phyloP scores from a whole-genome alignment of 2,329 filamentous ascomycete genomes.

The Penicillium sp. region DNA sequence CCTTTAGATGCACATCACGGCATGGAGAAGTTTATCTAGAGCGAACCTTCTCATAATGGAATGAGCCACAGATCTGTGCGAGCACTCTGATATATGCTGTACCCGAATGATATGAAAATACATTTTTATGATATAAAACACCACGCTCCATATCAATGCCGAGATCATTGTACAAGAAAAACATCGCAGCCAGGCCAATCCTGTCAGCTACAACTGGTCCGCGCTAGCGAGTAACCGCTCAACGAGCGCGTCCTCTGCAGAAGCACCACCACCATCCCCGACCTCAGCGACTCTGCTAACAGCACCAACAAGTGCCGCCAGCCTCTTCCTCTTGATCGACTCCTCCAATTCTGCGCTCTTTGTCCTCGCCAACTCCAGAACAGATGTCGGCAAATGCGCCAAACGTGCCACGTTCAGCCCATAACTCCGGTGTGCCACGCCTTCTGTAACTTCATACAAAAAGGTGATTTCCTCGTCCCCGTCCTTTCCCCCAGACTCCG shows the following conservation, averaged over 20 bases:
- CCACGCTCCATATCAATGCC: neutral
- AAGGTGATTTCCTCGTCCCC: slow-evolving; percentile 82
- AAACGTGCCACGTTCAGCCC: slow-evolving; percentile 89
- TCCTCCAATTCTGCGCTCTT: slow-evolving; percentile 82
- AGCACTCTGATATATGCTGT: too few species aligned
- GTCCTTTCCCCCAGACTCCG: slow-evolving; percentile 59
- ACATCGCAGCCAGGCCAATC: neutral
- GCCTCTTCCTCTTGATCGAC: slow-evolving; percentile 63
- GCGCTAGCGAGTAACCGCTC: slow-evolving; percentile 35
- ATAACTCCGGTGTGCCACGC: slow-evolving; percentile 91
- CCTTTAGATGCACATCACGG: too few species aligned
- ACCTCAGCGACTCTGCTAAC: slow-evolving; percentile 32
- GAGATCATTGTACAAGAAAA: slow-evolving; percentile 1
- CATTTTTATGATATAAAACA: slow-evolving; percentile 1
- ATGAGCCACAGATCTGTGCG: too few species aligned
- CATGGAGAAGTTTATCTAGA: too few species aligned
- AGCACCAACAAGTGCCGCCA: slow-evolving; percentile 45
- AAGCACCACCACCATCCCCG: slow-evolving; percentile 8
- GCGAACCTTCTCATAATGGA: too few species aligned
- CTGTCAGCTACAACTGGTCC: slow-evolving; percentile 31
- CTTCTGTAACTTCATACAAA: slow-evolving; percentile 86
- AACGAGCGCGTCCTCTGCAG: slow-evolving; percentile 26
- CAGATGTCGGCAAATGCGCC: slow-evolving; percentile 73
- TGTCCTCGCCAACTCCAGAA: slow-evolving; percentile 75
- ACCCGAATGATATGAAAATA: neutral